These are phyloP conservation scores for Dactylonectria macrodidyma DNA, from an alignment of 2,329 filamentous ascomycete species.

Conservation along the genomic window DNA sequence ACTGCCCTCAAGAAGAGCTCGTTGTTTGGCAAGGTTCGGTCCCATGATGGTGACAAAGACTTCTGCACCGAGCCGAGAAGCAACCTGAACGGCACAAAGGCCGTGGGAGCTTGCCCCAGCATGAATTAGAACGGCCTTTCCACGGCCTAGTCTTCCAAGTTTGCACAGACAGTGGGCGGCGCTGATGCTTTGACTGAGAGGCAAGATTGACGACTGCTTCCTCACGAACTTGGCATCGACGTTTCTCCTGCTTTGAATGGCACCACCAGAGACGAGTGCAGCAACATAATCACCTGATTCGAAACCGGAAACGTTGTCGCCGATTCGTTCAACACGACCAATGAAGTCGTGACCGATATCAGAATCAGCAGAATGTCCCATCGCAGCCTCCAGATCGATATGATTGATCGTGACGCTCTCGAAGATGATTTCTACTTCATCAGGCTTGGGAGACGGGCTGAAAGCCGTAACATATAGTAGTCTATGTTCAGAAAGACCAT, in stretches of 20 bases:
- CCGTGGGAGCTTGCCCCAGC: constrained; percentile 61
- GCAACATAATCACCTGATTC: constrained; percentile 58
- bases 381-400: constrained; percentile 54
- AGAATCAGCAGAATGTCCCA: constrained; percentile 51
- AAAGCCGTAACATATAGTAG: constrained; percentile 45
- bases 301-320: constrained; percentile 51
- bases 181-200: constrained; percentile 57
- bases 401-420: constrained; percentile 53
- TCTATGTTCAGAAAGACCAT: constrained; percentile 45
- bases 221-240: constrained; percentile 56
- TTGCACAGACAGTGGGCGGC: constrained; percentile 60
- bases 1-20: constrained; percentile 51
- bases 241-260: constrained; percentile 53
- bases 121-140: constrained; percentile 59
- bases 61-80: constrained; percentile 53
- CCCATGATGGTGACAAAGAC: constrained; percentile 60
- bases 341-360: constrained; percentile 59
- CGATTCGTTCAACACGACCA: constrained; percentile 55
- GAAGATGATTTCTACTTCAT: constrained; percentile 60
- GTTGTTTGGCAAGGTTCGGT: constrained; percentile 51
- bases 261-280: constrained; percentile 54
- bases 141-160: constrained; percentile 47
- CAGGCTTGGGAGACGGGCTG: constrained; percentile 40
- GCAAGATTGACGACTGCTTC: constrained; percentile 44
- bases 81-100: constrained; percentile 60